phyloP scores from a whole-genome alignment of 371 early-diverging fungal genomes.

The Actinomortierella ambigua region DNA sequence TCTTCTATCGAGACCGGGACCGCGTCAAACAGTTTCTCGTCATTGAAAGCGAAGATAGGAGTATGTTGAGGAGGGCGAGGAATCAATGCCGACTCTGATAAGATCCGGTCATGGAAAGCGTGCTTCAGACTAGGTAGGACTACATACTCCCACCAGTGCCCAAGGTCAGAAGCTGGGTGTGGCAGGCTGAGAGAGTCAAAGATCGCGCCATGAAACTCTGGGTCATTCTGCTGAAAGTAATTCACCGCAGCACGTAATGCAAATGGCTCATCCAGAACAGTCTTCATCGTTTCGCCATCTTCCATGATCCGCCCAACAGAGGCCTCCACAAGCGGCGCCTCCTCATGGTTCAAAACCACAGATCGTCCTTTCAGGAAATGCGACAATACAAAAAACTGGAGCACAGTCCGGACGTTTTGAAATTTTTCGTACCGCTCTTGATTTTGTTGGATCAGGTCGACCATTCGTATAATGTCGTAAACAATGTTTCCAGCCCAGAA shows the following conservation, averaged over 20 bases:
- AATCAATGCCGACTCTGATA: too few species aligned
- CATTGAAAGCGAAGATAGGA: too few species aligned
- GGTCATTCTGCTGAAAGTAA: slow-evolving; percentile 15
- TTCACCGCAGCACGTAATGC: slow-evolving; percentile 16
- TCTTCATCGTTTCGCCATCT: neutral
- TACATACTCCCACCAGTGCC: too few species aligned
- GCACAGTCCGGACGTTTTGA: slow-evolving; percentile 12
- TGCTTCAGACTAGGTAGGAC: too few species aligned
- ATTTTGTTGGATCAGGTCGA: neutral
- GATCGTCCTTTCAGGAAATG: slow-evolving; percentile 13
- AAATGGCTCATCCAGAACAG: slow-evolving; percentile 18
- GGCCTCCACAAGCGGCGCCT: slow-evolving; percentile 18
- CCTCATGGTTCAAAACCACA: slow-evolving; percentile 2
- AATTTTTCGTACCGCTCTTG: slow-evolving; percentile 12
- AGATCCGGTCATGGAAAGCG: too few species aligned
- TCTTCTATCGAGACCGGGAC: too few species aligned
- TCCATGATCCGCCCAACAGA: slow-evolving; percentile 23
- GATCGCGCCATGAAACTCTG: too few species aligned
- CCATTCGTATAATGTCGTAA: slow-evolving; percentile 15
- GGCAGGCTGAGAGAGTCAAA: too few species aligned
- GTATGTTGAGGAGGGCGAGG: too few species aligned
- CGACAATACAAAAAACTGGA: slow-evolving; percentile 16
- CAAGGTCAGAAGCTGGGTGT: too few species aligned
- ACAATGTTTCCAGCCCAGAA: slow-evolving; percentile 15
- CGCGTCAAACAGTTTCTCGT: too few species aligned